Percentiles rank a stretch among this genome's conserved stretches.
Evolutionary conservation across 768 basidiomycete species (phyloP).

Genomic region (Dacryopinax spathularia): DNA sequence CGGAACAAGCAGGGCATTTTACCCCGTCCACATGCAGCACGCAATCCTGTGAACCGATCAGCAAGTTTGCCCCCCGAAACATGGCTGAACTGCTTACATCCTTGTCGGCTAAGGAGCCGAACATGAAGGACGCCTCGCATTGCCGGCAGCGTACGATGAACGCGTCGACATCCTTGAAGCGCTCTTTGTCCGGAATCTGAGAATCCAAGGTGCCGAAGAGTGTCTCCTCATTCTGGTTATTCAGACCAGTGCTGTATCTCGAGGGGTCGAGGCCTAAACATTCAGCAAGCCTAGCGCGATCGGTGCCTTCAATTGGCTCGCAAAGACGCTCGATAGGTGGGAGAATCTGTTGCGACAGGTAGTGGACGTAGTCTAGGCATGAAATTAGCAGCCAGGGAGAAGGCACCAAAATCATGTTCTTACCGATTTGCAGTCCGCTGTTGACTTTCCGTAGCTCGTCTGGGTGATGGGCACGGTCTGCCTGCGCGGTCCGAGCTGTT

Average conservation of each 20-base stretch:
- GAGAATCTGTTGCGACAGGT: constrained; percentile 78
- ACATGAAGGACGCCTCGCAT: constrained; percentile 49
- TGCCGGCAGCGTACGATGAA: constrained; percentile 63
- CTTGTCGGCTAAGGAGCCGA: constrained; percentile 44
- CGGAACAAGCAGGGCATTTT: constrained; percentile 53
- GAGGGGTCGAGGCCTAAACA: constrained; percentile 69
- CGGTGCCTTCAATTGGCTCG: constrained; percentile 92
- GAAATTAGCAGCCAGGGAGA: background rate
- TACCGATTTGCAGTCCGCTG: constrained; percentile 59
- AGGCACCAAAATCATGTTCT: constrained; percentile 12
- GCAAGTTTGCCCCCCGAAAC: background rate
- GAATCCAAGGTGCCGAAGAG: constrained; percentile 73
- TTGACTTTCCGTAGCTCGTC: constrained; percentile 71
- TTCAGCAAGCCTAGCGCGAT: constrained; percentile 80
- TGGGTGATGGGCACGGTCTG: constrained; percentile 83
- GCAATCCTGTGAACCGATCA: constrained; percentile 36
- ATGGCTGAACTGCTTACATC: constrained; percentile 30
- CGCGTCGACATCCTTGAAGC: constrained; percentile 62
- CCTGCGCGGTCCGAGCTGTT: constrained; percentile 57
- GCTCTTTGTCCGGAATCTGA: constrained; percentile 72
- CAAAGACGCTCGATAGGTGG: constrained; percentile 92
- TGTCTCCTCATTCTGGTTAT: constrained; percentile 40
- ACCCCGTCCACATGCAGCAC: constrained; percentile 52
- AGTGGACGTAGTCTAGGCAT: constrained; percentile 70
- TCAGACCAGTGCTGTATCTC: constrained; percentile 33